Conservation (phyloP, 257 asterid genomes). For the Vinca minor region DNA sequence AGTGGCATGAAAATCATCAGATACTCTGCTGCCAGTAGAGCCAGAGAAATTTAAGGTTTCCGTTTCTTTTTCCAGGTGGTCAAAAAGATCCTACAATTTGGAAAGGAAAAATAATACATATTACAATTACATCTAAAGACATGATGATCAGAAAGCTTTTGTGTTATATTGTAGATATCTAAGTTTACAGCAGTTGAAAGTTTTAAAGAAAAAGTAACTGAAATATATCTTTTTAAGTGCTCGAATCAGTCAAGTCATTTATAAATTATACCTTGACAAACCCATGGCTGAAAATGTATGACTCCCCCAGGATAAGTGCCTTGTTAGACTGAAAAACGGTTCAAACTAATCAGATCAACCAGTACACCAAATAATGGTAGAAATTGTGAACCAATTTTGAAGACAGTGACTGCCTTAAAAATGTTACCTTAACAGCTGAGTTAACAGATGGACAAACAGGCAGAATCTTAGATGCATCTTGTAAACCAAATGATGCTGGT, state of each 20-base stretch:
- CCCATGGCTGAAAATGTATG: constrained; percentile 63
- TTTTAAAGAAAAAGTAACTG: neutral
- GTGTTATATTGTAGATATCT: neutral
- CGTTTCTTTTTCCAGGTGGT: constrained; percentile 65
- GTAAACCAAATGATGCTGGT: constrained; percentile 70
- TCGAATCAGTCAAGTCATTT: neutral
- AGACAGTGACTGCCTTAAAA: neutral
- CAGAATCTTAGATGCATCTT: constrained; percentile 79
- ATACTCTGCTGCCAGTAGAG: constrained; percentile 29
- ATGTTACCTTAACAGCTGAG: constrained; percentile 60
- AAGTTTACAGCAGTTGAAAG: neutral
- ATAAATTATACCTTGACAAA: constrained; percentile 66
- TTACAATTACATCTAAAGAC: constrained; percentile 6
- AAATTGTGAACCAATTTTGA: constrained; percentile 5
- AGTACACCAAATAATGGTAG: neutral
- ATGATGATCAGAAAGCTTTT: neutral
- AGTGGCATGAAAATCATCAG: constrained; percentile 28
- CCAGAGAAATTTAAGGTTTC: constrained; percentile 47
- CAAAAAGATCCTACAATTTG: constrained; percentile 52
- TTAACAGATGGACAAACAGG: constrained; percentile 79
- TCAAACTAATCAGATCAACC: constrained; percentile 12
- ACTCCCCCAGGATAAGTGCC: constrained; percentile 76
- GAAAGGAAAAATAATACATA: constrained; percentile 3
- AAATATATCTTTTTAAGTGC: neutral
- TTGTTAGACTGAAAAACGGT: constrained; percentile 54